Evolutionary conservation across 257 asterid genomes (phyloP), one percentile per base, ranked within the genome.

Genomic region (Solanum chiquidenum): DNA sequence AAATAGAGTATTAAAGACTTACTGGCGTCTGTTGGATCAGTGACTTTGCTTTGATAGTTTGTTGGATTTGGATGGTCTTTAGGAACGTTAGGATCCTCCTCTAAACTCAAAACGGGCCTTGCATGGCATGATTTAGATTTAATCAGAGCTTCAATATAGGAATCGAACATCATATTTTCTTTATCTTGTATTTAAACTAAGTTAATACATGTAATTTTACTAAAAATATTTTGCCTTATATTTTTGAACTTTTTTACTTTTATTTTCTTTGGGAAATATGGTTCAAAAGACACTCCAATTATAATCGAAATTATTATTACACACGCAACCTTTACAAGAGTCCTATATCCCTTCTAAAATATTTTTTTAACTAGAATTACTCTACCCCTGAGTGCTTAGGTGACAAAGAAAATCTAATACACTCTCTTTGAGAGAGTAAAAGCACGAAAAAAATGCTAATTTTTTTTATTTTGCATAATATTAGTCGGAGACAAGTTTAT

Each of bases 21-120:
- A 93, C 98, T 94, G 76, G 86, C 62, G 5, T 90, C 91, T 0
- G 96, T 91, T 10, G 98, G 96, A 92, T 95, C 98, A 29, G 72
- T 6, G 10, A 89, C 92, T 89, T 96, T 94, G 86, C 93, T 14
- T 84, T 95, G 90, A 84, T 95, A 91, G 87, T 94, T 95, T 0
- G 94, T 84, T 12, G 91, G 84, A 49, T 46, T 29, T 9, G 86
- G 88, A 9, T 2, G 7, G 25, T 55, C 84, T 27, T 82, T 88
- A 0, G 91, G 92, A 4, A 89, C 49, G 13, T 94, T 91, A 71
- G 94, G 94, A 87, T 93, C 95, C 83, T 90, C 89, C 88, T 90
- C 91, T n/a, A 90, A 68, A 12, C 76, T n/a, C 0, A 55, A 55
- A 55, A 55, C 18, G 5, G 2, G 2, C n/a, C 11, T 6, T 55